Evolutionary conservation across 306 rosid species (phyloP).

Genomic region (Vicia faba): DNA sequence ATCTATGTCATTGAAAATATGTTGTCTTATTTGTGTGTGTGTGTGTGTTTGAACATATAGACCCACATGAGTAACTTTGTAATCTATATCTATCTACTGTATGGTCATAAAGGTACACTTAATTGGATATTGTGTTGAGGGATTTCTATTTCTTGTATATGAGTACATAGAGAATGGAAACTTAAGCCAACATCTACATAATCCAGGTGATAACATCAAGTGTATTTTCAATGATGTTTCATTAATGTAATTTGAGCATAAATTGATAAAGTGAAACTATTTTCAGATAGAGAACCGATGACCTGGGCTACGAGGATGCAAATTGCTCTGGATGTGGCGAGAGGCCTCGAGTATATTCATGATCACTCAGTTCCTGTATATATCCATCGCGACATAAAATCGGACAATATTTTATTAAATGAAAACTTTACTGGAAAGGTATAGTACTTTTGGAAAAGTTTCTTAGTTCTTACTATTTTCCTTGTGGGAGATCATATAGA

Average conservation of each 20-base stretch:
- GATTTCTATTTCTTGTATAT: slow-evolving; percentile 80
- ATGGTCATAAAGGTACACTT: slow-evolving; percentile 61
- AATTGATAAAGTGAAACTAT: neutral
- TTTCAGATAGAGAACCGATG: slow-evolving; percentile 63
- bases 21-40: too few species aligned
- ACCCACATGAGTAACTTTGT: too few species aligned
- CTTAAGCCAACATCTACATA: slow-evolving; percentile 73
- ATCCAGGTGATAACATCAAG: slow-evolving; percentile 55
- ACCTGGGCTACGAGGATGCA: slow-evolving; percentile 84
- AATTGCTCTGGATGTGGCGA: slow-evolving; percentile 87
- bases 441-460: neutral
- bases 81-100: too few species aligned
- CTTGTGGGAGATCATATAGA: neutral
- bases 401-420: slow-evolving; percentile 84
- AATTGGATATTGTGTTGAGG: slow-evolving; percentile 84
- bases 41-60: too few species aligned
- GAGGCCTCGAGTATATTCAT: slow-evolving; percentile 94
- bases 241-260: neutral
- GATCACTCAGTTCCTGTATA: slow-evolving; percentile 87
- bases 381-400: slow-evolving; percentile 89
- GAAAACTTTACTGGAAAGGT: slow-evolving; percentile 69
- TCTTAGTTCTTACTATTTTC: neutral
- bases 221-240: neutral
- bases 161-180: slow-evolving; percentile 89
- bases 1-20: too few species aligned